Evolutionary conservation across 495 filamentous ascomycete genomes (phyloP).

Genomic region (Entonaema liquescens): DNA sequence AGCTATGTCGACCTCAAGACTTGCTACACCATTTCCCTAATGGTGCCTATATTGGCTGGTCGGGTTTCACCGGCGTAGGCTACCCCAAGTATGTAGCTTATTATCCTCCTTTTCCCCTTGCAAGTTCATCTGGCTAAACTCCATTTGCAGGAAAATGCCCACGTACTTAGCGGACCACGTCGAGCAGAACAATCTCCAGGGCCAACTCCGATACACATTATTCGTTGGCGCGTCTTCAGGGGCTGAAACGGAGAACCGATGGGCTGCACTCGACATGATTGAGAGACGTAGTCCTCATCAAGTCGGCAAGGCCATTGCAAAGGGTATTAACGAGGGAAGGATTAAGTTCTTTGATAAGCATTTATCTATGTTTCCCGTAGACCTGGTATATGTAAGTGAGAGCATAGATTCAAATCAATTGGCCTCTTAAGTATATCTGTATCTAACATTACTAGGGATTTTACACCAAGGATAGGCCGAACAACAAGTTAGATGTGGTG

Average conservation of each 20-base stretch:
- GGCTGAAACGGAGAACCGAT: conserved; percentile 90
- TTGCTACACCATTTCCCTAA: conserved; percentile 82
- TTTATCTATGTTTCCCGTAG: conserved; percentile 89
- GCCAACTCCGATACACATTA: conserved; percentile 81
- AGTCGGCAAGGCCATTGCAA: conserved; percentile 89
- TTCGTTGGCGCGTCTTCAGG: conserved; percentile 91
- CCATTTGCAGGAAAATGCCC: conserved; percentile 73
- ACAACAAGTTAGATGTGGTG: conserved; percentile 79
- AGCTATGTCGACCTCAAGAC: conserved; percentile 81
- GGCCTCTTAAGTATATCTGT: conserved; percentile 8
- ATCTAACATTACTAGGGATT: conserved; percentile 64
- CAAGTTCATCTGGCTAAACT: conserved; percentile 8
- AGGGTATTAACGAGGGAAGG: conserved; percentile 87
- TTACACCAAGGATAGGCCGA: conserved; percentile 79
- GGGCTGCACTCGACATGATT: conserved; percentile 89
- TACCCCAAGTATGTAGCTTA: conserved; percentile 77
- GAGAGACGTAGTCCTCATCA: conserved; percentile 86
- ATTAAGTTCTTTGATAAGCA: conserved; percentile 97
- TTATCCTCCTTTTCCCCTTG: neutral
- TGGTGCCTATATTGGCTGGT: conserved; percentile 87
- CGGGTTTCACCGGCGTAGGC: conserved; percentile 89
- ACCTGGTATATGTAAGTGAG: conserved; percentile 77
- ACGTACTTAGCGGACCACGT: conserved; percentile 88
- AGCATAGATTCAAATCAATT: neutral
- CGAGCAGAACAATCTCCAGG: conserved; percentile 86